phyloP scores from a whole-genome alignment of 2,329 filamentous ascomycete species.

The Pseudocercospora cruenta region DNA sequence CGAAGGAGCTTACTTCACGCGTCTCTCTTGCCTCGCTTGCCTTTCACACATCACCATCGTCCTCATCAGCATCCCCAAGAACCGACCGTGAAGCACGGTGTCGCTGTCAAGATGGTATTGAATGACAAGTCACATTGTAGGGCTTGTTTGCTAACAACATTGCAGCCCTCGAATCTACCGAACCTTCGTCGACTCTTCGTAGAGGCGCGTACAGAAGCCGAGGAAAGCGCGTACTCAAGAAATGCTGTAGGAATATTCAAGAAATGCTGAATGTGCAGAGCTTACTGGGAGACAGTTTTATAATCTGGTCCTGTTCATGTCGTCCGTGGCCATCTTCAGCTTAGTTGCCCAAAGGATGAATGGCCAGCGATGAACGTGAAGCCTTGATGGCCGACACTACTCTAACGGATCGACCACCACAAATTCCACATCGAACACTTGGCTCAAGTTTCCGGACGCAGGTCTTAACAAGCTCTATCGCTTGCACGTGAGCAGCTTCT shows the following conservation, averaged over 20 bases:
- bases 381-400: too few species aligned
- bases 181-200: constrained; percentile 97
- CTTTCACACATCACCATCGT: too few species aligned
- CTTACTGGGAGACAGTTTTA: constrained; percentile 71
- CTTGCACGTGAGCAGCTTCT: too few species aligned
- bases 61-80: too few species aligned
- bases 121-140: too few species aligned
- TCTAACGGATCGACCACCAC: too few species aligned
- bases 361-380: constrained; percentile 34
- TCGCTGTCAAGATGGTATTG: too few species aligned
- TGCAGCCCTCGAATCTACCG: constrained; percentile 73
- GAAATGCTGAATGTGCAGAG: neutral
- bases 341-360: constrained; percentile 85
- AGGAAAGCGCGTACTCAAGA: constrained; percentile 91
- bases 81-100: too few species aligned
- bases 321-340: constrained; percentile 92
- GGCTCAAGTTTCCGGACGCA: too few species aligned
- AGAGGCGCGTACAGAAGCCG: constrained; percentile 86
- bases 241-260: constrained; percentile 71
- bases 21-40: too few species aligned
- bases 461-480: too few species aligned
- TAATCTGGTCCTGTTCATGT: constrained; percentile 95
- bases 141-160: neutral
- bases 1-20: neutral
- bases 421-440: too few species aligned